Conservation (phyloP, 306 rosid species). For the Albizia julibrissin region DNA sequence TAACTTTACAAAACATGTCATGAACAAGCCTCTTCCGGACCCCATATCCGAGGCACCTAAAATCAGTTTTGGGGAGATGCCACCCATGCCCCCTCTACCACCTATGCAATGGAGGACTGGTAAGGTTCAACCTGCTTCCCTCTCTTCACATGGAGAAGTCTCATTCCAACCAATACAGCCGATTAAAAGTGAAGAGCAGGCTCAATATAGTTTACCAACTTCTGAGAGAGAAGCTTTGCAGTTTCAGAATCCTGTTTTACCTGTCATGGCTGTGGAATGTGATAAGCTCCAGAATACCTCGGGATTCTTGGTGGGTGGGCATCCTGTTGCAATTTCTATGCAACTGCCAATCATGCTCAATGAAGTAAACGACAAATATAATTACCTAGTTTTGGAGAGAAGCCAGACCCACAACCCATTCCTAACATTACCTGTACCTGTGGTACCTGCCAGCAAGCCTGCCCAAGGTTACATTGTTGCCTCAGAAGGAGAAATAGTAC, state of each 20-base stretch:
- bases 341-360: conserved; percentile 46
- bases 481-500: conserved; percentile 44
- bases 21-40: conserved; percentile 43
- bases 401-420: conserved; percentile 56
- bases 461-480: conserved; percentile 34
- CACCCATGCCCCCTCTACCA: conserved; percentile 97
- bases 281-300: conserved; percentile 39
- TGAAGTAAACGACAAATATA: conserved; percentile 44
- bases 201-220: conserved; percentile 44
- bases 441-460: conserved; percentile 38
- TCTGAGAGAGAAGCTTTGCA: conserved; percentile 34
- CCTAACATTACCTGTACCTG: conserved; percentile 45
- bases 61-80: conserved; percentile 58
- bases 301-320: conserved; percentile 40
- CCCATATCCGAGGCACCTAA: conserved; percentile 46
- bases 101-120: conserved; percentile 97
- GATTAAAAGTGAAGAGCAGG: conserved; percentile 37
- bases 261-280: conserved; percentile 44
- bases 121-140: conserved; percentile 53
- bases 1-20: conserved; percentile 32
- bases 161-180: conserved; percentile 41
- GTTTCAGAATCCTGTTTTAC: conserved; percentile 50
- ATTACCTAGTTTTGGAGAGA: conserved; percentile 46
- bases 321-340: conserved; percentile 42
- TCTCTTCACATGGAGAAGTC: conserved; percentile 40